Percentiles rank a stretch among this genome's conserved stretches.
Conservation (phyloP, 176 grass and related monocot genomes). For the Triticum turgidum region DNA sequence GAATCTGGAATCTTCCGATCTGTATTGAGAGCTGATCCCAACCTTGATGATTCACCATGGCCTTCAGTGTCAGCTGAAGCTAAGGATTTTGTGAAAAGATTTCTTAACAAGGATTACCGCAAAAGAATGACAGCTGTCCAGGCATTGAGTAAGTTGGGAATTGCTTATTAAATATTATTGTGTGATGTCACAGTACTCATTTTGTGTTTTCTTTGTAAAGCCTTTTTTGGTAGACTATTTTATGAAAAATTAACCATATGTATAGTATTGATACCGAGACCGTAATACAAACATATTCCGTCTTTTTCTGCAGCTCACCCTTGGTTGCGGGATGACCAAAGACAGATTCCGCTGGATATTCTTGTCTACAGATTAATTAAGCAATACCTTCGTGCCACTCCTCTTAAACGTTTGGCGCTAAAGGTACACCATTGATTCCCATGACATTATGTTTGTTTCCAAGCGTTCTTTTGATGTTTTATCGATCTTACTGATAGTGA, state of each 20-base stretch:
- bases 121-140: conserved; percentile 99
- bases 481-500: conserved; percentile 6
- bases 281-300: neutral
- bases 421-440: conserved; percentile 46
- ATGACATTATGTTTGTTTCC: conserved; percentile 25
- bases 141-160: conserved; percentile 80
- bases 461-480: conserved; percentile 22
- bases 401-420: conserved; percentile 76
- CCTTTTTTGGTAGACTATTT: neutral
- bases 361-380: conserved; percentile 88
- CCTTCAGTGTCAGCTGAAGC: conserved; percentile 78
- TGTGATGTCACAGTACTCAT: neutral
- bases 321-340: conserved; percentile 80
- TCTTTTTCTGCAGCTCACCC: conserved; percentile 63
- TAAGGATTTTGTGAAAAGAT: conserved; percentile 98
- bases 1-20: conserved; percentile 99
- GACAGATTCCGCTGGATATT: conserved; percentile 79
- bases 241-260: neutral
- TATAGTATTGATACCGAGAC: neutral
- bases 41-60: conserved; percentile 95
- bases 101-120: conserved; percentile 97
- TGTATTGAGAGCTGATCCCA: conserved; percentile 95
- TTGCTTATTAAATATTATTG: conserved; percentile 1
- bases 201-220: conserved; percentile 5
- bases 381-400: conserved; percentile 88